phyloP scores from a whole-genome alignment of 306 rosid genomes.

The Gleditsia sinensis region DNA sequence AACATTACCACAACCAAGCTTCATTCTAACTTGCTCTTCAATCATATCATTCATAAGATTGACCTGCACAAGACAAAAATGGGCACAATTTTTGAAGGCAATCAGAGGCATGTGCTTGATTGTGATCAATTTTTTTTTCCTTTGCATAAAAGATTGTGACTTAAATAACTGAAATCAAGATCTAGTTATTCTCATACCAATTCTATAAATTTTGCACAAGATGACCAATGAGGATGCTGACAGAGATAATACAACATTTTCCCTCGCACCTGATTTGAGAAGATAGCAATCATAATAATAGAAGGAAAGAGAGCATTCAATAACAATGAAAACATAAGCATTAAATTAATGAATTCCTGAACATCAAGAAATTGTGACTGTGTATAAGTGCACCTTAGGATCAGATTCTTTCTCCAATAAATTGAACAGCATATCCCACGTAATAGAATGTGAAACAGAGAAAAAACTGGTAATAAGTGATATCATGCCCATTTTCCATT shows the following conservation, averaged over 20 bases:
- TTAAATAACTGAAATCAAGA: slow-evolving; percentile 6
- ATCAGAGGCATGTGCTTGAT: background rate
- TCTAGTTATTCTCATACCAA: slow-evolving; percentile 58
- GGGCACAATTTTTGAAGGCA: slow-evolving; percentile 11
- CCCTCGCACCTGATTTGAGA: slow-evolving; percentile 63
- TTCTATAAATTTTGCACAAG: slow-evolving; percentile 55
- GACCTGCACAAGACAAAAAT: slow-evolving; percentile 56
- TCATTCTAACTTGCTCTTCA: slow-evolving; percentile 56
- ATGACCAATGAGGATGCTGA: slow-evolving; percentile 72
- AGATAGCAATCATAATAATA: slow-evolving; percentile 22
- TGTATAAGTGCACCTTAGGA: slow-evolving; percentile 54
- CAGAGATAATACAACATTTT: slow-evolving; percentile 65
- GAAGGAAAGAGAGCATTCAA: background rate
- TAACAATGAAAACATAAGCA: slow-evolving; percentile 1
- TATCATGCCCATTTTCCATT: slow-evolving; percentile 76
- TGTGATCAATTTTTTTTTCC: background rate
- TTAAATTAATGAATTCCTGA: slow-evolving; percentile 6
- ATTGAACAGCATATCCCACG: slow-evolving; percentile 74
- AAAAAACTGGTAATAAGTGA: slow-evolving; percentile 67
- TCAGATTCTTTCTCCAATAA: slow-evolving; percentile 70
- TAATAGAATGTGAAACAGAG: slow-evolving; percentile 54
- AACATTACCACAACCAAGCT: slow-evolving; percentile 56
- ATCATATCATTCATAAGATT: slow-evolving; percentile 54
- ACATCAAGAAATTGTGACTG: slow-evolving; percentile 16
- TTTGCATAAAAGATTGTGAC: background rate